Percentiles rank a stretch among this genome's conserved stretches.
phyloP scores from a whole-genome alignment of 164 flowering plant species.

The Vitis rupestris region DNA sequence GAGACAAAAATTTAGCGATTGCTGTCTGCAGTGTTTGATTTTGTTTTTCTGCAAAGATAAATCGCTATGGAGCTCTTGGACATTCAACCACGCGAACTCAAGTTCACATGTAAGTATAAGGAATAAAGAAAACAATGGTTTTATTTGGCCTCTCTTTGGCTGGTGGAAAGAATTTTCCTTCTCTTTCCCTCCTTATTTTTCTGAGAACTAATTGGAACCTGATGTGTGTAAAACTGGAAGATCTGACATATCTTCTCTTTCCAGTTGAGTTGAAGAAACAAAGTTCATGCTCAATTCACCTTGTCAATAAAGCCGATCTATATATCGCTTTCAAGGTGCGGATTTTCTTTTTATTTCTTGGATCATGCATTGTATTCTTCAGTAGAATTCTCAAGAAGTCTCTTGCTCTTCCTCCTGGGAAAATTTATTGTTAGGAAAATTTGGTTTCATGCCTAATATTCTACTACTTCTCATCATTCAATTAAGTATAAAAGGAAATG shows the following conservation, averaged over 20 bases:
- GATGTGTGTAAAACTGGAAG: neutral
- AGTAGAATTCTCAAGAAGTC: too few relatives aligned
- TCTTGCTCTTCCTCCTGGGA: neutral
- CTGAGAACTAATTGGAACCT: neutral
- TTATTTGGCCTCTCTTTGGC: neutral
- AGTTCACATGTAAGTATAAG: slow-evolving; percentile 59
- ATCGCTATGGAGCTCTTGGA: slow-evolving; percentile 50
- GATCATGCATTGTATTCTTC: neutral
- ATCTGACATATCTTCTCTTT: slow-evolving; percentile 8
- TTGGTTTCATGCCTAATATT: too few relatives aligned
- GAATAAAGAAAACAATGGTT: neutral
- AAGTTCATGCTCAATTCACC: slow-evolving; percentile 39
- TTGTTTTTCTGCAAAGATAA: slow-evolving; percentile 5
- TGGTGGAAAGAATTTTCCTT: neutral
- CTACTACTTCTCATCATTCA: too few relatives aligned
- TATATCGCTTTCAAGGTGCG: slow-evolving; percentile 48
- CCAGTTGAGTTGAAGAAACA: slow-evolving; percentile 54
- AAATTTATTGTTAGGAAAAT: too few relatives aligned
- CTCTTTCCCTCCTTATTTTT: neutral
- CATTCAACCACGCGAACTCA: slow-evolving; percentile 66
- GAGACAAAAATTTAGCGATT: neutral
- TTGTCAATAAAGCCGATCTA: slow-evolving; percentile 37
- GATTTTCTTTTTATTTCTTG: neutral
- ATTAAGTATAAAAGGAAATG: too few relatives aligned
- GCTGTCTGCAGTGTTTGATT: neutral